A percentile compares a stretch with the other conserved stretches of the same genome.
Evolutionary conservation across 495 filamentous ascomycete species (phyloP).

Genomic region (Polyplosphaeria fusca): DNA sequence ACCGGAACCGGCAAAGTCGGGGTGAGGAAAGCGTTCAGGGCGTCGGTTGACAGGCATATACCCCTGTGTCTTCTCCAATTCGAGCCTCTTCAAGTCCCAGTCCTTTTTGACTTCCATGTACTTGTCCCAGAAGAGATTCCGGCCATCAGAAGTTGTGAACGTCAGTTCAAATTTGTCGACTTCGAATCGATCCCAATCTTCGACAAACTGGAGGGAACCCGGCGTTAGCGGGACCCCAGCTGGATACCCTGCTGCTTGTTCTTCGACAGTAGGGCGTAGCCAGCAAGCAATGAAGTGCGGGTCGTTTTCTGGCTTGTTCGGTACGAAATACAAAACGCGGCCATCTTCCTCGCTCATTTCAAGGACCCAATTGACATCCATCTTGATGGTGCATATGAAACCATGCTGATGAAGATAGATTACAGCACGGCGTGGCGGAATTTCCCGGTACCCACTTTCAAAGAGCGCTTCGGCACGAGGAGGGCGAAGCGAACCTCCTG

Average conservation of each 20-base stretch:
- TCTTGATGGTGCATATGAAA: slow-evolving; percentile 12
- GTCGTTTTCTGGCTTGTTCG: neutral
- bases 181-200: slow-evolving; percentile 9
- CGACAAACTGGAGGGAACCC: neutral
- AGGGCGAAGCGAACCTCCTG: neutral
- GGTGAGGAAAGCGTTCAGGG: slow-evolving; percentile 1
- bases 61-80: slow-evolving; percentile 1
- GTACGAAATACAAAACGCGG: slow-evolving; percentile 1
- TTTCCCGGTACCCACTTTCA: slow-evolving; percentile 1
- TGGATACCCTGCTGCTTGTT: neutral
- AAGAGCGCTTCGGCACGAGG: neutral
- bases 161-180: neutral
- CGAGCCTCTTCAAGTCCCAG: neutral
- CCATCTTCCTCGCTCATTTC: neutral
- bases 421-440: slow-evolving; percentile 2
- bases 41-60: slow-evolving; percentile 6
- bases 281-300: slow-evolving; percentile 9
- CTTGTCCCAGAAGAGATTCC: neutral
- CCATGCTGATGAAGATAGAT: slow-evolving; percentile 1
- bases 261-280: slow-evolving; percentile 4
- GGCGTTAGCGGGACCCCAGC: slow-evolving; percentile 2
- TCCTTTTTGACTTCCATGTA: slow-evolving; percentile 4
- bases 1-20: neutral
- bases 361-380: slow-evolving; percentile 8
- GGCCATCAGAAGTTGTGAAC: neutral